phyloP scores from a whole-genome alignment of 208 protist genomes.

The Trypanosoma melophagium region DNA sequence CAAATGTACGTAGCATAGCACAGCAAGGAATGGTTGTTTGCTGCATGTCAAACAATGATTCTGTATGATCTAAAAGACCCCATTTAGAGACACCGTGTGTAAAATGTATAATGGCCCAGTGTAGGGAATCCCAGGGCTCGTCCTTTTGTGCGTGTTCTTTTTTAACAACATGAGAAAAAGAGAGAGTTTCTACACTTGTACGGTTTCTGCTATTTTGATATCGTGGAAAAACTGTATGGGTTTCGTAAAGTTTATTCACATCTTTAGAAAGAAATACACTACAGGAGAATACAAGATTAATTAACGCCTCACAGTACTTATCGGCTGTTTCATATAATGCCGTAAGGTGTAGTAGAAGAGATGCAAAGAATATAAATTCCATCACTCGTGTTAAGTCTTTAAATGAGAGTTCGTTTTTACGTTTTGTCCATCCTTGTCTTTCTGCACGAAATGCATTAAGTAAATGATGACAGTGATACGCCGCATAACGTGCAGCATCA shows the following conservation, averaged over 20 bases:
- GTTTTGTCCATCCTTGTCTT: conserved; percentile 10
- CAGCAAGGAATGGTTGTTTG: conserved; percentile 30
- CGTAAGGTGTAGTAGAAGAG: conserved; percentile 69
- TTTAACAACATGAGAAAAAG: neutral
- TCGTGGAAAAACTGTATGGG: neutral
- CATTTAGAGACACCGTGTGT: conserved; percentile 48
- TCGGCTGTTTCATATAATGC: conserved; percentile 58
- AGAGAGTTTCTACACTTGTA: too few species aligned
- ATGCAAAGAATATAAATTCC: conserved; percentile 39
- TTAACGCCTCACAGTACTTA: conserved; percentile 62
- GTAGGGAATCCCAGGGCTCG: conserved; percentile 40
- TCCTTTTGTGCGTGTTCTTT: neutral
- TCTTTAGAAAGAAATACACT: conserved; percentile 66
- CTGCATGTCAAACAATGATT: conserved; percentile 29
- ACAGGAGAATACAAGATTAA: conserved; percentile 54
- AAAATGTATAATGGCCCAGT: conserved; percentile 73
- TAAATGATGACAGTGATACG: conserved; percentile 78
- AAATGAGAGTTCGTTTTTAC: conserved; percentile 8
- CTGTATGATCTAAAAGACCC: conserved; percentile 58
- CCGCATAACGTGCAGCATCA: conserved; percentile 40
- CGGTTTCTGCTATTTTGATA: neutral
- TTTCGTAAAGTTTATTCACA: conserved; percentile 8
- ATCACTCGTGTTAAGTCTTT: conserved; percentile 26
- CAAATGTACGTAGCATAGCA: conserved; percentile 46
- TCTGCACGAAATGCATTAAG: conserved; percentile 39